Base-by-base conservation (phyloP, 2,329 filamentous ascomycete species). In the Aspergillus spinulosporus region DNA sequence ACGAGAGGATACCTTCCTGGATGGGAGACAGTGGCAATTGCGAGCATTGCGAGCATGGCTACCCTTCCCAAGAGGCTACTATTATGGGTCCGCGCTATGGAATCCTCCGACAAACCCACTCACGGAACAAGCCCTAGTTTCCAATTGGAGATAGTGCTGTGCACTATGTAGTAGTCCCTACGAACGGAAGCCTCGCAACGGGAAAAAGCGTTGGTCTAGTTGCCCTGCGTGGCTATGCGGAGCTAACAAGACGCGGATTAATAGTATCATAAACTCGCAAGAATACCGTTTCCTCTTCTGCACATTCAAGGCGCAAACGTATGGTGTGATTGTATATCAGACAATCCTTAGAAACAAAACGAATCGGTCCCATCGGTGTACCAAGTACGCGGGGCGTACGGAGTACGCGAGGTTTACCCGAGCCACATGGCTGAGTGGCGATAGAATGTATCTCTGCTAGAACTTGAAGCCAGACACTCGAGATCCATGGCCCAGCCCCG, bases 11-110 rank as follows among this genome's bases (percentile, higher is more conserved):
- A 65, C 54, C 49, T 58, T 59, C 21, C 21, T 21, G 21, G 21
- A 21, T 21, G 61, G 65, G 61, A 64, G 52, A 48, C 52, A 63
- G 54, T 64, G 58, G 60, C 59, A 56, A 59, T 54, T 63, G 65
- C 60, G 61, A 58, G 57, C 54, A 64, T 64, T 63, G 64, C 62
- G 64, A 21, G 21, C 21, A 21, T 21, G 21, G 21, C 21, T 21
- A 21, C 52, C 56, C 52, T 54, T 52, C 58, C 54, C 54, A 59
- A 57, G 49, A 45, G 58, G 58, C 57, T 63, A 65, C 60, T 65
- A 57, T 54, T 57, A 65, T 64, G 58, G 61, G 61, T 59, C 60
- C 59, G 59, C 62, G 63, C 59, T 60, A 67, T 65, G 60, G 61
- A 62, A 55, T 56, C 55, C 62, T 64, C 62, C 59, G 61, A 64